Evolutionary conservation across 345 rosid species (phyloP).

Genomic region (Erysimum cheiranthoides): DNA sequence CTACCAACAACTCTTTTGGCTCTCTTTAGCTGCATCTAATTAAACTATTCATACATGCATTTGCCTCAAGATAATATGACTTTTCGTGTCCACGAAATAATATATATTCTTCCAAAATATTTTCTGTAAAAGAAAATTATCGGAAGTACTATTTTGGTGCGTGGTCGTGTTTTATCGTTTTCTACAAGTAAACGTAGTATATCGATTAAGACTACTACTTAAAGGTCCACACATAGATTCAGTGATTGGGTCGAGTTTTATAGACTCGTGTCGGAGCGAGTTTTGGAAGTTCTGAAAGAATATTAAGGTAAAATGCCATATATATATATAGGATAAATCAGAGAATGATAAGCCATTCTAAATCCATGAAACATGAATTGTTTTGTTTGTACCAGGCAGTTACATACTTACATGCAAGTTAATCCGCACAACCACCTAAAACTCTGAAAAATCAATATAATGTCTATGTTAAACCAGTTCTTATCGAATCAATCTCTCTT

Average conservation of each 20-base stretch:
- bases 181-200: background rate
- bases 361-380: background rate
- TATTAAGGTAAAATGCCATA: background rate
- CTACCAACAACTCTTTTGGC: constrained; percentile 33
- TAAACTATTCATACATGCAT: constrained; percentile 31
- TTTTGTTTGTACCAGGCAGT: background rate
- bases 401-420: background rate
- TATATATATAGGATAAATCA: background rate
- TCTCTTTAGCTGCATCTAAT: constrained; percentile 42
- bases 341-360: background rate
- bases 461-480: background rate
- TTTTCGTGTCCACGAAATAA: constrained; percentile 37
- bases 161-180: constrained; percentile 28
- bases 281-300: background rate
- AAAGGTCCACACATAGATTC: constrained; percentile 26
- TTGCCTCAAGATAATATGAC: constrained; percentile 39
- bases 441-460: background rate
- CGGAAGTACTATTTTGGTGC: constrained; percentile 4
- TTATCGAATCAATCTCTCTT: background rate
- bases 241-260: constrained; percentile 1
- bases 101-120: constrained; percentile 9
- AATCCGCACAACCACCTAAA: background rate
- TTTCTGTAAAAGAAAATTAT: background rate
- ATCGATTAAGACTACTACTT: constrained; percentile 16
- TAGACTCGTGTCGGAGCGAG: constrained; percentile 3